Evolutionary conservation across 192 early-diverging fungal genomes (phyloP), one percentile per base, ranked within the genome.

Genomic region (Coemansia sp.): DNA sequence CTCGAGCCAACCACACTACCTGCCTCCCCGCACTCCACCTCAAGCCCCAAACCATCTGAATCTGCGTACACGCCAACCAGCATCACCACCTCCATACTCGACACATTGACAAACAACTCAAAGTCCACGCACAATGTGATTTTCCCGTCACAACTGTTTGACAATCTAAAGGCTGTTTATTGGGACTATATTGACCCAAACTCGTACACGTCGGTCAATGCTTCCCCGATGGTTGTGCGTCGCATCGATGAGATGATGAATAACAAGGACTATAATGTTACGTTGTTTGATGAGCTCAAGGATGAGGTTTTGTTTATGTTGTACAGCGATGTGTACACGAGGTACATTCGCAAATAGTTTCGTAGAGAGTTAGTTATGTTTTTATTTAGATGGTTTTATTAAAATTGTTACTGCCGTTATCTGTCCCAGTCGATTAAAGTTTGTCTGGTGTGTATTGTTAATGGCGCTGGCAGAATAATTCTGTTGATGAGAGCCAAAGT

Each of bases 231-330:
- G 21, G 60, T 66, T 4, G 68, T 67, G 1, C 66, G 60, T 23
- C 59, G 52, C 26, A 56, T 76, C 25, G 20, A 44, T 11, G 61
- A 63, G n/a, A 25, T 52, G 18, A 61, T 76, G 12, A 24, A 64
- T n/a, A 54, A 18, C 36, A 60, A 63, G 0, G 31, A 63, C 4
- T 54, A 54, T 9, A 50, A 54, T 1, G 18, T 76, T 23, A 63
- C 64, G 2, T 11, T 76, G 10, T 60, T 81, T 17, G 78, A 81
- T 46, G 68, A 74, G 42, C 52, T 74, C 18, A 74, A 71, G 44
- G 34, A 66, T 25, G 78, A 81, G 23, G 78, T 81, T 10, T 40
- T 81, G 14, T 60, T 68, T 24, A 81, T 81, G 78, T 71, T 81
- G 3, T 81, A 81, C 63, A 70, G 51, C 1, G 73, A 74, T 46